A percentile compares a stretch with the other conserved stretches of the same genome.
Evolutionary conservation across 441 rosid genomes (phyloP).

Genomic region (Pelargonium fulgidum): DNA sequence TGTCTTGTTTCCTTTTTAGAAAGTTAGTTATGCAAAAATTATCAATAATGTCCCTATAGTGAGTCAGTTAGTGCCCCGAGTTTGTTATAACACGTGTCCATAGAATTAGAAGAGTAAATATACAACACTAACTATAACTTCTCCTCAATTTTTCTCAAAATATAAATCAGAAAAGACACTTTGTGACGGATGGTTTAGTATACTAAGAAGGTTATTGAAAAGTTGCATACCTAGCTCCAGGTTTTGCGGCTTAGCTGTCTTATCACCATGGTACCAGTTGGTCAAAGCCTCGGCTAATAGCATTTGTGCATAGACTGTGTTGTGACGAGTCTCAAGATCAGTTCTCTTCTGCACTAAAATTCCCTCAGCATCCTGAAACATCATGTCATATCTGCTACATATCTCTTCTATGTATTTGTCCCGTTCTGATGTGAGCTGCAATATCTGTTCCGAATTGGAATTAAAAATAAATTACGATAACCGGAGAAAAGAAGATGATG

Average conservation of each 20-base stretch:
- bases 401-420: slow-evolving; percentile 22
- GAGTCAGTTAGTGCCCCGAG: no score
- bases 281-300: slow-evolving; percentile 19
- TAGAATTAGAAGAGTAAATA: no score
- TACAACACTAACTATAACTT: no score
- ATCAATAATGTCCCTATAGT: no score
- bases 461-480: not conserved
- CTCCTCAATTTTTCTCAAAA: no score
- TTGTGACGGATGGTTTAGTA: no score
- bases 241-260: slow-evolving; percentile 6
- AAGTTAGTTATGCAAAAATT: no score
- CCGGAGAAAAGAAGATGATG: not conserved
- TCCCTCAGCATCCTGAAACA: slow-evolving; percentile 22
- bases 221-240: not conserved
- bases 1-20: no score
- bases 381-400: slow-evolving; percentile 16
- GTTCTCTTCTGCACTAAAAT: slow-evolving; percentile 10
- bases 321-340: slow-evolving; percentile 11
- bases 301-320: slow-evolving; percentile 9
- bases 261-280: not conserved
- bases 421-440: slow-evolving; percentile 18
- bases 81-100: no score
- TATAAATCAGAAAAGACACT: no score
- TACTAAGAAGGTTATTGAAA: not conserved
- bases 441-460: slow-evolving; percentile 16